Base-by-base conservation (phyloP, 2,329 filamentous ascomycete genomes). In the Aspergillus puulaauensis region DNA sequence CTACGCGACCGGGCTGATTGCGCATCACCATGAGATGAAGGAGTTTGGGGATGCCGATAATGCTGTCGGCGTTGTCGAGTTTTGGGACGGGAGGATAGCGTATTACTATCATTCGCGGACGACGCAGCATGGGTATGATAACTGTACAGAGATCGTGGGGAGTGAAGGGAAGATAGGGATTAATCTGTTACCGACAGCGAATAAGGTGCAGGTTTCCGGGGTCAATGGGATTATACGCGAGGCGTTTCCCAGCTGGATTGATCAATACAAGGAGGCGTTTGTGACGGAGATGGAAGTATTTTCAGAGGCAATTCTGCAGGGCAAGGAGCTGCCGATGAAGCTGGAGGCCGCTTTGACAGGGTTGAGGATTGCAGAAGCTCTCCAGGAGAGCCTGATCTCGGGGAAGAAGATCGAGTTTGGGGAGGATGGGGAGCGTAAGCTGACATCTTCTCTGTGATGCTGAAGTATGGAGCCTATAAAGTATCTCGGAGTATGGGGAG, bases 41-140 rank as follows among this genome's bases (percentile, higher is more conserved):
- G 79, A 83, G 60, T 77, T 83, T 70, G 81, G 81, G 21, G 85
- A 88, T 63, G 79, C 82, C 3, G 85, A 88, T 66, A 88, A 87
- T 62, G 85, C 82, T 2, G 78, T 87, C 0, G 86, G 84, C 3
- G 75, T 89, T 17, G 81, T 89, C 14, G 86, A 90, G 71, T 89
- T 89, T 70, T 82, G 80, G 66, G 80, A 80, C 49, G 85, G 83
- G 45, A 82, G 83, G 67, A 84, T 89, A 43, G 86, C 85, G 2
- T 85, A 88, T 67, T 82, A 87, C 59, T 89, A 86, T 70, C 80
- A 78, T 46, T 83, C 79, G 14, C 79, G 86, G 15, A 89, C 88
- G 83, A 89, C 88, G 82, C 83, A 86, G 0, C 82, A 83, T 0
- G 87, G 87, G 1, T 86, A 89, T 70, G 83, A 88, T 61, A 86